Evolutionary conservation across 305 asterid species (phyloP), one percentile per base, ranked within the genome.

Genomic region (Withania somnifera): DNA sequence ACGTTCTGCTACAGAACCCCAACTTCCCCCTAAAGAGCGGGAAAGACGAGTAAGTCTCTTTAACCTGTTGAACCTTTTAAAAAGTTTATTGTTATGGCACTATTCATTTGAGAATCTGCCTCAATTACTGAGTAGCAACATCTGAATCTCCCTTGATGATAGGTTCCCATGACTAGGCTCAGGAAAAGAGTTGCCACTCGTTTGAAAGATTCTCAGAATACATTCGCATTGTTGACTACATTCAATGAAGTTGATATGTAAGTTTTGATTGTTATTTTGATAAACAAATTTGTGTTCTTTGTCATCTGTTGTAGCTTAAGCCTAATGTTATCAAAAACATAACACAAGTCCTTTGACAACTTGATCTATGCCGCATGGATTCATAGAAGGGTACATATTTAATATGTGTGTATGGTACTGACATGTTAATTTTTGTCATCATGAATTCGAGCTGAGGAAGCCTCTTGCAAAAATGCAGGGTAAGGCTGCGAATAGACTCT

Each of bases 211-310:
- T 94, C 99, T 78, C 99, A 94, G 77, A 97, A 97, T 87, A 97
- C 99, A 78, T 97, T 92, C 85, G 99, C 99, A 15, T 82, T 94
- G 92, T 84, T 94, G 90, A 97, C 98, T 54, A 97, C 99, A 77
- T 94, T 94, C 89, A 97, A 97, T 85, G 99, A 97, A 94, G 98
- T 97, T 84, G 98, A 97, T 83, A 97, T 97, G 99, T 97, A 88
- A 89, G 97, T 86, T 89, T 50, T 42, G 58, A 51, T 38, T 53
- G 77, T 20, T 15, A 13, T 64, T 80, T 50, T 38, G 67, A 61
- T 67, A 56, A 68, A 47, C 34, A 54, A 45, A 64, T 63, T 47
- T 19, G 26, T 50, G 78, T 7, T 80, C 36, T 80, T 80, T 38
- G 67, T 38, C 69, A 4, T 56, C 26, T 58, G 60, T 47, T 64